Percentiles rank a stretch among this genome's conserved stretches.
Conservation (phyloP, 2,329 filamentous ascomycete genomes). For the Pseudogymnoascus sp. region DNA sequence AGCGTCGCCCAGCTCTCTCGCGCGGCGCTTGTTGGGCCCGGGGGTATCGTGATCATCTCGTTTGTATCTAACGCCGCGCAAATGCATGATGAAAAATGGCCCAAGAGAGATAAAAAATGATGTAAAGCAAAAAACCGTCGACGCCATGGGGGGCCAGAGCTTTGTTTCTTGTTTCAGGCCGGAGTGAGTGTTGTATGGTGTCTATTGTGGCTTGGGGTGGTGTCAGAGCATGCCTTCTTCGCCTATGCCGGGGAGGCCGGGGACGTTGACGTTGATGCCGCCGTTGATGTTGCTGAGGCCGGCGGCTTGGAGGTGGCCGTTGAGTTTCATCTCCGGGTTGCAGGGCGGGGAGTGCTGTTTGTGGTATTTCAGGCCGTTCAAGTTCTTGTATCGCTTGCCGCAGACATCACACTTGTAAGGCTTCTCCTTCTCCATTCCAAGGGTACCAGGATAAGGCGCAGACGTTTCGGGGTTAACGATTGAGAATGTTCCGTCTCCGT, state of each 20-base stretch:
- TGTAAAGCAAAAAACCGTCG: not conserved
- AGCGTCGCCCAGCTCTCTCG: not conserved
- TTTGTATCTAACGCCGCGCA: slow-evolving; percentile 4
- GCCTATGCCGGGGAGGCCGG: slow-evolving; percentile 47
- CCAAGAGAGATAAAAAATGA: not conserved
- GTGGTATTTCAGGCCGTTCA: slow-evolving; percentile 95
- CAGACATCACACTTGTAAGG: slow-evolving; percentile 96
- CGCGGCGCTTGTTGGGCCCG: not conserved
- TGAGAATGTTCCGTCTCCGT: slow-evolving; percentile 92
- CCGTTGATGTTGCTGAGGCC: slow-evolving; percentile 33
- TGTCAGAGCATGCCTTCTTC: slow-evolving; percentile 40
- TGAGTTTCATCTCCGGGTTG: slow-evolving; percentile 67
- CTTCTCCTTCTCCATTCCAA: slow-evolving; percentile 99
- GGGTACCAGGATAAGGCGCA: slow-evolving; percentile 85
- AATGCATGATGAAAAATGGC: slow-evolving; percentile 3
- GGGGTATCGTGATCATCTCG: slow-evolving; percentile 4
- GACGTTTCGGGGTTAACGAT: slow-evolving; percentile 96
- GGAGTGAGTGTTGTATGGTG: not conserved
- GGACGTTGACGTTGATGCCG: slow-evolving; percentile 22
- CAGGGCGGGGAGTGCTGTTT: slow-evolving; percentile 81
- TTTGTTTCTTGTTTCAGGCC: not conserved
- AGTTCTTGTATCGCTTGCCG: slow-evolving; percentile 97
- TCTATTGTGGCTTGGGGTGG: slow-evolving; percentile 1
- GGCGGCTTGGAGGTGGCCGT: slow-evolving; percentile 27
- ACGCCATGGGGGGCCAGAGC: not conserved